Base-by-base conservation (phyloP, 768 basidiomycete genomes). In the Calocera cornea region DNA sequence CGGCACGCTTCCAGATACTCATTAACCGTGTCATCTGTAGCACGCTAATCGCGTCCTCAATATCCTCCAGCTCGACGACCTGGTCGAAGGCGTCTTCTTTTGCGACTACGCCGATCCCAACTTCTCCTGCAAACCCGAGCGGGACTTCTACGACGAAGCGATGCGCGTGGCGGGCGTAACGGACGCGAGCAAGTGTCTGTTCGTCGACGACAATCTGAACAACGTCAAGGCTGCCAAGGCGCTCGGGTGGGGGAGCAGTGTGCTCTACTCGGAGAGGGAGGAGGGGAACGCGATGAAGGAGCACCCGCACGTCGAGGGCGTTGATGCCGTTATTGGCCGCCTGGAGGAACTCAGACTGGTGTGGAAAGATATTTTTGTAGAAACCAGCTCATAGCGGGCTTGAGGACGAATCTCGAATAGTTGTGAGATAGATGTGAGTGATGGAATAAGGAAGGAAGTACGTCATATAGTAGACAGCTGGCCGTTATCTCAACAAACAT, bases 51-150 rank as follows among this genome's bases (percentile, higher is more conserved):
- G 92, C 24, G 92, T 94, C 1, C 81, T 94, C 67, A 79, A 80
- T 17, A 90, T 94, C 50, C 79, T 94, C 41, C 79, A 83, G 64
- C 75, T 94, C 11, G 83, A 84, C 24, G 89, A 92, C 73, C 83
- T 86, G 50, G 78, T 94, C 66, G 84, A 85, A 68, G 89, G 87
- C 2, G 74, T 94, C 17, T 84, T 90, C 11, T 94, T 79, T 73
- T 94, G 92, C 72, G 86, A 94, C 75, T 94, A 93, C 71, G 75
- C 79, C 27, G 71, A 83, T 41, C 79, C 83, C 19, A 73, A 87
- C 69, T 90, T 94, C 74, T 79, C 80, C 2, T 92, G 90, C 79
- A 94, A 94, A 72, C 92, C 92, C 2, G 89, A 93, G 70, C 76
- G 83, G 1, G 82, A 84, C 65, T 94, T 80, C 74, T 94, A 89